Conservation (phyloP, 2,329 filamentous ascomycete genomes). For the Fusarium sp. region DNA sequence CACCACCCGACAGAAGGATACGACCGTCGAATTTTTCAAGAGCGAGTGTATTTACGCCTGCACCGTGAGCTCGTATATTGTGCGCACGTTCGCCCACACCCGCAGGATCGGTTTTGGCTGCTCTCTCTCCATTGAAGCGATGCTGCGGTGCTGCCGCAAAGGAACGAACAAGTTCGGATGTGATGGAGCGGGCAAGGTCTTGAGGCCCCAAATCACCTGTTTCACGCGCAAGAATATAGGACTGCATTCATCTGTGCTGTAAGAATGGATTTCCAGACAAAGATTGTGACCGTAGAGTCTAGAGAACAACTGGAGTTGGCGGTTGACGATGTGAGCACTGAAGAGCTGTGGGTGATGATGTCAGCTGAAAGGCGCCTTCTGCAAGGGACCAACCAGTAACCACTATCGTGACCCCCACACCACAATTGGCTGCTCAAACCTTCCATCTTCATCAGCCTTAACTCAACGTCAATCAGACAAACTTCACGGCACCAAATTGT, state of each 20-base stretch:
- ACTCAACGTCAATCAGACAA: conserved; percentile 7
- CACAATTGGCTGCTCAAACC: conserved; percentile 42
- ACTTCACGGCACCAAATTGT: neutral
- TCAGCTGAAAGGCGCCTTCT: conserved; percentile 34
- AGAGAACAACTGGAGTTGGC: neutral
- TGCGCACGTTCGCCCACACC: conserved; percentile 50
- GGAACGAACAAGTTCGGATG: conserved; percentile 74
- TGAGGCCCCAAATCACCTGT: conserved; percentile 75
- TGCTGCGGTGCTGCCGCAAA: conserved; percentile 76
- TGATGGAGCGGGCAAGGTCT: conserved; percentile 74
- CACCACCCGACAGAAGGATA: conserved; percentile 85
- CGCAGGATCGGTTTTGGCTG: conserved; percentile 25
- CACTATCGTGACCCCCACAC: conserved; percentile 41
- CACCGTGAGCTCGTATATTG: conserved; percentile 75
- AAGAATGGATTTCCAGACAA: neutral
- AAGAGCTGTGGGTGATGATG: conserved; percentile 34
- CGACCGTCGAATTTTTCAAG: conserved; percentile 84
- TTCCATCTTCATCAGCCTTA: conserved; percentile 28
- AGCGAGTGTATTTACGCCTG: conserved; percentile 83
- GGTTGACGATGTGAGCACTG: conserved; percentile 5
- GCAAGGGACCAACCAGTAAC: conserved; percentile 33
- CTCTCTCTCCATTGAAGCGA: conserved; percentile 73
- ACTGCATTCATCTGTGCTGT: conserved; percentile 71
- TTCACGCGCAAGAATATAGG: conserved; percentile 81
- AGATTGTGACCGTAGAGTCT: neutral